These are phyloP conservation scores for Ustilago curta DNA, from an alignment of 1,284 basidiomycete species.

Conservation along the genomic window DNA sequence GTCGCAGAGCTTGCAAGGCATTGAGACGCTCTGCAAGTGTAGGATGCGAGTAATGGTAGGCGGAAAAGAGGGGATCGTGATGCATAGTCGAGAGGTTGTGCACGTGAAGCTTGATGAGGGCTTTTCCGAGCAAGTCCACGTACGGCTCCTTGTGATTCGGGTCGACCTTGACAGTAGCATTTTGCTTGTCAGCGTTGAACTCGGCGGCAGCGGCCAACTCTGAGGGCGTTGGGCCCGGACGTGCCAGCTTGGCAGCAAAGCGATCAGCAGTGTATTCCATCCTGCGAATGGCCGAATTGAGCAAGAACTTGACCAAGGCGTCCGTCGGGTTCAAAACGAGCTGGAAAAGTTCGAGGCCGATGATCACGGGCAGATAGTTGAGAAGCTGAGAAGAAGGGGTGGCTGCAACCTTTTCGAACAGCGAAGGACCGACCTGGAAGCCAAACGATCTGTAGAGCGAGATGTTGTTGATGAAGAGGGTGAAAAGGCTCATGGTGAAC, in stretches of 20 bases:
- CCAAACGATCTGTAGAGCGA: constrained; percentile 86
- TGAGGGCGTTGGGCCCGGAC: constrained; percentile 47
- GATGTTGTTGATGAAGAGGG: constrained; percentile 85
- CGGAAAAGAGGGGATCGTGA: constrained; percentile 66
- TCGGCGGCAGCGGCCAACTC: constrained; percentile 50
- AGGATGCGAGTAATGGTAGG: constrained; percentile 67
- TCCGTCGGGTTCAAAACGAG: constrained; percentile 64
- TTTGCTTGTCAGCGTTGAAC: constrained; percentile 32
- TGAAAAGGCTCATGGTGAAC: constrained; percentile 86
- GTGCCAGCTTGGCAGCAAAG: constrained; percentile 54
- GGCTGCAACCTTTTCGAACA: constrained; percentile 36
- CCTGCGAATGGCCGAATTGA: constrained; percentile 59
- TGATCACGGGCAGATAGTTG: constrained; percentile 62
- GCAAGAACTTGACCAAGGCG: constrained; percentile 62
- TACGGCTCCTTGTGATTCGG: constrained; percentile 58
- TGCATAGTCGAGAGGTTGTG: constrained; percentile 68
- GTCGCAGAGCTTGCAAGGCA: constrained; percentile 41
- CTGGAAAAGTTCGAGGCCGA: constrained; percentile 68
- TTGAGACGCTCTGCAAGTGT: constrained; percentile 64
- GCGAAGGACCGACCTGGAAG: constrained; percentile 72
- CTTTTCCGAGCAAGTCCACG: constrained; percentile 56
- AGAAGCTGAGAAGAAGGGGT: constrained; percentile 26
- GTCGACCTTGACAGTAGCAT: constrained; percentile 29
- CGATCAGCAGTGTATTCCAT: constrained; percentile 67
- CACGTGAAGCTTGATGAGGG: constrained; percentile 66